Evolutionary conservation across 345 rosid species (phyloP).

Genomic region (Corymbia maculata): DNA sequence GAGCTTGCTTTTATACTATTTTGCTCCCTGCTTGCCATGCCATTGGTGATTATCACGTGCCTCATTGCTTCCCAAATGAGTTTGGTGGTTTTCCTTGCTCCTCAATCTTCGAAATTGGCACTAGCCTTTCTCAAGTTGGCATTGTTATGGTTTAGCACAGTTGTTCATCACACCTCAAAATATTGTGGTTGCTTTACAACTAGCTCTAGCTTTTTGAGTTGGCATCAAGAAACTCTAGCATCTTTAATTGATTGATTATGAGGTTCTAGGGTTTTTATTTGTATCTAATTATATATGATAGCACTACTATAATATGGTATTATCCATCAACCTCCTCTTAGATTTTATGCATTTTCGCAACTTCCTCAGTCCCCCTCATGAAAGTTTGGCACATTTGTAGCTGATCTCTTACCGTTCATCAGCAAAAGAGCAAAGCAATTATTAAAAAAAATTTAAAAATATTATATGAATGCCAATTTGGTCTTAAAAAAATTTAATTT

Average conservation of each 20-base stretch:
- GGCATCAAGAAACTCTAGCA: neutral
- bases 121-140: neutral
- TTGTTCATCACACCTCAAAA: neutral
- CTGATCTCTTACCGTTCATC: fast-evolving
- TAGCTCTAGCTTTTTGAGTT: neutral
- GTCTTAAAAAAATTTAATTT: fast-evolving
- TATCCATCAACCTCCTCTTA: neutral
- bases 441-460: neutral
- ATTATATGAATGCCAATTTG: neutral
- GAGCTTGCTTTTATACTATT: neutral
- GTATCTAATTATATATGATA: neutral
- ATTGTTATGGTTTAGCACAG: neutral
- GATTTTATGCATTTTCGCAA: neutral
- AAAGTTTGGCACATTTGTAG: neutral
- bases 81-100: neutral
- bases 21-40: neutral
- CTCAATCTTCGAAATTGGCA: neutral
- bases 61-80: neutral
- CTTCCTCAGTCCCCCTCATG: neutral
- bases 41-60: neutral
- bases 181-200: neutral
- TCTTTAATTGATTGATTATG: neutral
- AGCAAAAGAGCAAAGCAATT: neutral
- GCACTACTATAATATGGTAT: neutral
- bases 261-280: neutral